Conservation (phyloP, 1,139 yeast genomes). For the Yamadazyma dushanensis region DNA sequence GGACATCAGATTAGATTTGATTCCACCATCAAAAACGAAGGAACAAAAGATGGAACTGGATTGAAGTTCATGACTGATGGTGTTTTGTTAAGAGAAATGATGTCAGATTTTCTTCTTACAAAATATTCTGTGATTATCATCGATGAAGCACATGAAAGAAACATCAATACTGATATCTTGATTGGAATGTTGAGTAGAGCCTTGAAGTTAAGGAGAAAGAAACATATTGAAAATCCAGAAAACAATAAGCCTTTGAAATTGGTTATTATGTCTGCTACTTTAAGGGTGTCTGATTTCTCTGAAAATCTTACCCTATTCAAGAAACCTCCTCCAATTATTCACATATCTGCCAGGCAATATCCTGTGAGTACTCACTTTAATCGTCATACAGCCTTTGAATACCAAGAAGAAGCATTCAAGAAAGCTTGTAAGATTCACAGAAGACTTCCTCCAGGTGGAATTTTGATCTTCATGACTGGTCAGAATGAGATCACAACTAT, state of each 20-base stretch:
- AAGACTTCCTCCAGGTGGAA: conserved; percentile 90
- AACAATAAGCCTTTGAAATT: conserved; percentile 62
- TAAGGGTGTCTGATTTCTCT: conserved; percentile 89
- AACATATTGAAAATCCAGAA: conserved; percentile 46
- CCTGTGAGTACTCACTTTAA: conserved; percentile 94
- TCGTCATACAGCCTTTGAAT: conserved; percentile 72
- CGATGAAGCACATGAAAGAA: conserved; percentile 98
- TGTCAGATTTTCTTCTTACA: conserved; percentile 75
- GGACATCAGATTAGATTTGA: conserved; percentile 94
- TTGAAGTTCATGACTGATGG: conserved; percentile 99
- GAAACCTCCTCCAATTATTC: conserved; percentile 84
- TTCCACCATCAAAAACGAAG: conserved; percentile 60
- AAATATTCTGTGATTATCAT: conserved; percentile 86
- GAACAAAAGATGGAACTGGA: conserved; percentile 56
- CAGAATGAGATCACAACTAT: conserved; percentile 84
- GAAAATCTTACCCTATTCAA: conserved; percentile 72
- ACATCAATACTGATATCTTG: conserved; percentile 90
- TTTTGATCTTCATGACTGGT: conserved; percentile 88
- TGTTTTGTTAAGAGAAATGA: conserved; percentile 88
- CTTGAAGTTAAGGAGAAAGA: conserved; percentile 68
- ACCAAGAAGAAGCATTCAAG: conserved; percentile 81
- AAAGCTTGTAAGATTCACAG: conserved; percentile 87
- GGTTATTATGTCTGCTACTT: conserved; percentile 91
- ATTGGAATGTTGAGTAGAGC: conserved; percentile 93
- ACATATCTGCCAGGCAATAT: conserved; percentile 92